A percentile compares a stretch with the other conserved stretches of the same genome.
Conservation (phyloP, 495 filamentous ascomycete genomes). For the Penicillium ucsense region DNA sequence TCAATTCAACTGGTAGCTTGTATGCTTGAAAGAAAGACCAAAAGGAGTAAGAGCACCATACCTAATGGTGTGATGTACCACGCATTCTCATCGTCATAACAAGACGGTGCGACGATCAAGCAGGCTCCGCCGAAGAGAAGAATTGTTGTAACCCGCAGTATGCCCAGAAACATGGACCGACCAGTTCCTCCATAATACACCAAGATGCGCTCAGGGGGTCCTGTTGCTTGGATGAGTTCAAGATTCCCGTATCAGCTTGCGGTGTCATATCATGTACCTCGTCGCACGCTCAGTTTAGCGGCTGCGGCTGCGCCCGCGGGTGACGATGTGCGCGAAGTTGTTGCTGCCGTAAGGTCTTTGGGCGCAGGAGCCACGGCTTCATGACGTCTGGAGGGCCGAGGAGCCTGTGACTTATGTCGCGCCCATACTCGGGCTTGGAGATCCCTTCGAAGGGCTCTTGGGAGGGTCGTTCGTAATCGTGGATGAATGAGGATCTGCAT, state of each 20-base stretch:
- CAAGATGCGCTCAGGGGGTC: conserved; percentile 48
- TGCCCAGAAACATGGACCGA: conserved; percentile 54
- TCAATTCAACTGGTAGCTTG: too few relatives aligned
- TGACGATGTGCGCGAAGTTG: conserved; percentile 3
- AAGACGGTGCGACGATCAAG: conserved; percentile 50
- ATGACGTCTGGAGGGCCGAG: conserved; percentile 17
- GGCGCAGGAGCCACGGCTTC: conserved; percentile 10
- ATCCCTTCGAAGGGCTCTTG: conserved; percentile 16
- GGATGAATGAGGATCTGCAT: conserved; percentile 31
- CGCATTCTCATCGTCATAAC: conserved; percentile 39
- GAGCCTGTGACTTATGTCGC: conserved; percentile 24
- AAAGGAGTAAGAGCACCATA: conserved; percentile 14
- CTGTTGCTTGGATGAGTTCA: conserved; percentile 5
- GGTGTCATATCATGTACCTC: conserved; percentile 15
- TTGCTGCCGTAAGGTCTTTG: conserved; percentile 10
- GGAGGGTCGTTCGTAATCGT: conserved; percentile 23
- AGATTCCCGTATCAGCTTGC: too few relatives aligned
- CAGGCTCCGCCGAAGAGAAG: conserved; percentile 57
- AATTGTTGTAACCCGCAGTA: conserved; percentile 60
- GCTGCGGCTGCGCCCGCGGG: conserved; percentile 15
- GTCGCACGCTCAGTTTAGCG: conserved; percentile 18
- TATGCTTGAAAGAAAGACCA: background rate
- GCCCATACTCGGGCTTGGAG: conserved; percentile 19
- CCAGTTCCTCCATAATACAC: conserved; percentile 66
- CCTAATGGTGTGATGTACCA: conserved; percentile 36